Evolutionary conservation across 1,284 basidiomycete species (phyloP), one percentile per base, ranked within the genome.

Genomic region (Polyporus tsugae): DNA sequence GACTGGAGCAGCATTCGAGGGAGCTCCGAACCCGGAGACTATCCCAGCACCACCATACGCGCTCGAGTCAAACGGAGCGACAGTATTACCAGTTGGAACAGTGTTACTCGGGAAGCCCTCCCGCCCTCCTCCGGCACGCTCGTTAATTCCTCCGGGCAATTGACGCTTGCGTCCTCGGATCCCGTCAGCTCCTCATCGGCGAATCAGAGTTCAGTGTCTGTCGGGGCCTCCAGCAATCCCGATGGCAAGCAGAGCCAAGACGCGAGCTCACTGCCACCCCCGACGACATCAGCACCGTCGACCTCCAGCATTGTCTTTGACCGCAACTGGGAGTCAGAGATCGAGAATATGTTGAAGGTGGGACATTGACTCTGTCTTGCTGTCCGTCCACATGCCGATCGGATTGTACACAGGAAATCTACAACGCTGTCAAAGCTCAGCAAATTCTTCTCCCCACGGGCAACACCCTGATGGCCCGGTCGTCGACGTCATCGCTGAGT

Each of bases 321-420:
- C 62, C 86, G 89, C 36, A 86, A 79, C 64, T 98, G 95, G 94
- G 95, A 97, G 75, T 79, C 75, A 9, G 95, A 97, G 64, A 90
- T 98, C 84, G 96, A 98, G 78, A 87, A 74, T 69, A 78, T 95
- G 69, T 86, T 99, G 71, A 96, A 95, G 87, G 94, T 94, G 66
- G 55, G 82, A 75, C 60, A 49, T 60, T 15, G n/a, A 29, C 7
- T 17, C 17, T 33, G 38, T 33, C 58, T 62, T 53, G 52, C 52
- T 65, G 53, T 60, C 60, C 10, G 10, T 17, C 11, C 6, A 4
- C 13, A 15, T 53, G 49, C 29, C 55, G n/a, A 38, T 17, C 19
- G 2, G 17, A 25, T 36, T 17, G 29, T 63, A 25, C 33, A 60
- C 52, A 96, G 92, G 97, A 99, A 76, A 98, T 99, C 85, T 99